phyloP scores from a whole-genome alignment of 179 eudicot genomes.

The Heliamphora pulchella region DNA sequence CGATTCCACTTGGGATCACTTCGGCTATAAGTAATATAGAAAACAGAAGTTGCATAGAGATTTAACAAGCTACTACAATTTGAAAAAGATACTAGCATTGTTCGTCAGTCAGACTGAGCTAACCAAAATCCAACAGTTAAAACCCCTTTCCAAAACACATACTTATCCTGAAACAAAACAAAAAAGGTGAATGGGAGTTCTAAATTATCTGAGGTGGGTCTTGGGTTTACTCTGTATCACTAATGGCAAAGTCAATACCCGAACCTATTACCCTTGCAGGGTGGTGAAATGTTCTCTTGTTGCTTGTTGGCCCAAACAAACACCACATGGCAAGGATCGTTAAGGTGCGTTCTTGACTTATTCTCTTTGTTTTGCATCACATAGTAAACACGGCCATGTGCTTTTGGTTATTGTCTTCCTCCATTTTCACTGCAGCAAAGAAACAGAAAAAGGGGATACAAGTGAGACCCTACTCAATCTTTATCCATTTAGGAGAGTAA shows the following conservation, averaged over 20 bases:
- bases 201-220: constrained; percentile 15
- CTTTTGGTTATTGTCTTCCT: neutral
- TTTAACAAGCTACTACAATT: neutral
- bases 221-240: constrained; percentile 12
- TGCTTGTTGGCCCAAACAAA: neutral
- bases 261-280: constrained; percentile 34
- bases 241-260: constrained; percentile 43
- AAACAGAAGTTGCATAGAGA: neutral
- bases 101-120: neutral
- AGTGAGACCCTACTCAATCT: neutral
- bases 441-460: neutral
- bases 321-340: constrained; percentile 26
- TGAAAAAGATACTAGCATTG: constrained; percentile 10
- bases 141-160: constrained; percentile 6
- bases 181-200: constrained; percentile 11
- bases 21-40: neutral
- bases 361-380: constrained; percentile 7
- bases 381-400: constrained; percentile 15
- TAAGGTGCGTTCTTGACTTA: constrained; percentile 53
- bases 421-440: constrained; percentile 14
- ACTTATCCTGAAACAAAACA: constrained; percentile 9
- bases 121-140: neutral
- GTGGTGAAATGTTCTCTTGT: constrained; percentile 16
- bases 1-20: neutral
- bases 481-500: neutral